Percentiles rank a stretch among this genome's conserved stretches.
Evolutionary conservation across 768 basidiomycete genomes (phyloP).

Genomic region (Leccinellum albellum): DNA sequence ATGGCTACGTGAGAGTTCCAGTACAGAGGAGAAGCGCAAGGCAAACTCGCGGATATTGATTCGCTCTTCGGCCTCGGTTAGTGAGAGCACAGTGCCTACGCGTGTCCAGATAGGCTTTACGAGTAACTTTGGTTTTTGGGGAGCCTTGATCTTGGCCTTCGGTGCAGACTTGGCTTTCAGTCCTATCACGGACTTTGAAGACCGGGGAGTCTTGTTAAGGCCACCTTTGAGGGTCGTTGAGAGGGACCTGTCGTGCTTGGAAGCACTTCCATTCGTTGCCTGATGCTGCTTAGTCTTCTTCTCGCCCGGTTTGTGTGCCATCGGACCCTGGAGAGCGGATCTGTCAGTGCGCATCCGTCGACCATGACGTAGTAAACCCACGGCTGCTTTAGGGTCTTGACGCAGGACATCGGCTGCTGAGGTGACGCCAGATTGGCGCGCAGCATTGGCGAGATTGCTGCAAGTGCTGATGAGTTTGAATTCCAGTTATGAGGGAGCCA

Average conservation of each 20-base stretch:
- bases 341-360: constrained; percentile 6
- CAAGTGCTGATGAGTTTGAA: constrained; percentile 7
- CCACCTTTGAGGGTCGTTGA: constrained; percentile 11
- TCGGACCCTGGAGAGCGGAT: constrained; percentile 21
- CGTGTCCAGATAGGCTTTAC: constrained; percentile 52
- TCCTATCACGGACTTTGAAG: constrained; percentile 8
- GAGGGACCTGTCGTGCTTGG: constrained; percentile 5
- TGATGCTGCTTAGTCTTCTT: constrained; percentile 16
- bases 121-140: constrained; percentile 36
- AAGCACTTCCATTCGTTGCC: not conserved
- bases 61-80: constrained; percentile 52
- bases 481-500: not conserved
- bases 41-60: constrained; percentile 74
- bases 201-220: constrained; percentile 3
- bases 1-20: constrained; percentile 49
- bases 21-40: constrained; percentile 53
- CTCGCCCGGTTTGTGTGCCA: constrained; percentile 24
- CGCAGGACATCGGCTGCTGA: constrained; percentile 39
- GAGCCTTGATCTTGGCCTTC: constrained; percentile 25
- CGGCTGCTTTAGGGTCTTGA: constrained; percentile 31
- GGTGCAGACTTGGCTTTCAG: constrained; percentile 18
- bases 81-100: constrained; percentile 41
- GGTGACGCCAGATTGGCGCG: constrained; percentile 35
- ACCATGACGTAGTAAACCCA: constrained; percentile 12
- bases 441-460: constrained; percentile 38